These are phyloP conservation scores for Ophiorrhiza pumila DNA, from an alignment of 257 asterid genomes.

Conservation along the genomic window DNA sequence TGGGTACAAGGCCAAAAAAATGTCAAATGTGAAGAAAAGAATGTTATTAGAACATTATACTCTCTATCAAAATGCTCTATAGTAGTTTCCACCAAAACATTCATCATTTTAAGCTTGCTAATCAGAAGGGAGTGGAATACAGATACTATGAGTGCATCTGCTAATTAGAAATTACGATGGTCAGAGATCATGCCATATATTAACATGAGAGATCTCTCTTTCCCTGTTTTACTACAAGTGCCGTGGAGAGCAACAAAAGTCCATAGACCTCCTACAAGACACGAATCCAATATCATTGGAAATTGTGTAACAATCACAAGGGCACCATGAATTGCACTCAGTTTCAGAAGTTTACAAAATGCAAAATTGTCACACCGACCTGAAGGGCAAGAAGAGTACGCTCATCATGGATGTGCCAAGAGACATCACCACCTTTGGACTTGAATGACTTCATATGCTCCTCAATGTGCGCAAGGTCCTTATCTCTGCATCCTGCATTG, in stretches of 20 bases:
- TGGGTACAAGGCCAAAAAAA: too few relatives aligned
- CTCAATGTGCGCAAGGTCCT: slow-evolving; percentile 97
- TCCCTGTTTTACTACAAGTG: background rate
- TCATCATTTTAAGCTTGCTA: background rate
- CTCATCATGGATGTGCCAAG: slow-evolving; percentile 98
- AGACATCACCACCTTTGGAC: slow-evolving; percentile 89
- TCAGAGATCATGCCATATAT: background rate
- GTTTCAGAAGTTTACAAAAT: background rate
- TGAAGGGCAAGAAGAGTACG: slow-evolving; percentile 94
- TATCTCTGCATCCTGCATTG: slow-evolving; percentile 97
- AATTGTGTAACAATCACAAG: background rate
- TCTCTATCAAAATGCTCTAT: background rate
- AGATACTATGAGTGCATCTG: background rate
- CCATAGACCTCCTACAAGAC: too few relatives aligned
- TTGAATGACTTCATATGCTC: slow-evolving; percentile 90
- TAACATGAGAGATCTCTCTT: background rate
- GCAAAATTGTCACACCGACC: slow-evolving; percentile 35
- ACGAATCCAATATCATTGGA: background rate
- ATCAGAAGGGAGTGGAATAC: background rate
- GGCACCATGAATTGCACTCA: background rate
- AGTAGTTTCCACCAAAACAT: background rate
- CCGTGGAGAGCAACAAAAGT: too few relatives aligned
- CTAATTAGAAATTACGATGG: background rate
- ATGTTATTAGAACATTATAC: background rate
- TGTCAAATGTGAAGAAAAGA: too few relatives aligned